Base-by-base conservation (phyloP, 495 filamentous ascomycete species). In the Aspergillus egyptiacus region DNA sequence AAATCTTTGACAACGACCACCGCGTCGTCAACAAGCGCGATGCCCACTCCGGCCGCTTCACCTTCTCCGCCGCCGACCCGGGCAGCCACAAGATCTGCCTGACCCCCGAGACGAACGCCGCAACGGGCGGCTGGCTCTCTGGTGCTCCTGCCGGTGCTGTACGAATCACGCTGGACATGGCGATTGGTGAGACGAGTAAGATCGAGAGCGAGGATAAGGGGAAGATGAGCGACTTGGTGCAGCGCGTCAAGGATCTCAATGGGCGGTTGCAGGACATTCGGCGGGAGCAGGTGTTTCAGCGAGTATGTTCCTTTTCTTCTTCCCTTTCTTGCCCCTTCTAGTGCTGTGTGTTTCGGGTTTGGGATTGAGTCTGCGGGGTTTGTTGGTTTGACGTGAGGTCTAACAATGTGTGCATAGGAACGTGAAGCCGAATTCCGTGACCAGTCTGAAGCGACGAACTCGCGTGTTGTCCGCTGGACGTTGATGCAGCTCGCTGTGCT, bases 1-100 rank as follows among this genome's bases (percentile, higher is more conserved):
- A 98, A 74, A 78, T 84, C 61, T 98, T 98, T 69, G 93, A 97
- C 81, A 93, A 96, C 69, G 87, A 96, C 75, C 93, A 98, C 78
- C 87, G 88, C 51, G 83, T 98, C 37, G 87, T 97, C 41, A 85
- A 82, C 51, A 89, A 95, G 70, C 83, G 84, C 55, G 89, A 89
- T 55, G 69, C 77, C 32, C 61, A 79, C 47, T 71, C 79, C 28
- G 94, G 93, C 53, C 85, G 85, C 59, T 96, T 97, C 77, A 96
- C 93, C 54, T 97, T 98, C 83, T 90, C 82, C 46, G 89, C 94
- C 31, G 87, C 89, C 54, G 94, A 96, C 61, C 80, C 87, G 3
- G 93, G 93, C 62, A 87, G 94, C 65, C 93, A 98, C 81, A 82
- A 81, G 58, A 81, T 98, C 65, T 98, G 93, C 76, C 91, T 97